Evolutionary conservation across 73 alveolate species (phyloP), one percentile per base, ranked within the genome.

Genomic region (Tetrahymena malaccensis): DNA sequence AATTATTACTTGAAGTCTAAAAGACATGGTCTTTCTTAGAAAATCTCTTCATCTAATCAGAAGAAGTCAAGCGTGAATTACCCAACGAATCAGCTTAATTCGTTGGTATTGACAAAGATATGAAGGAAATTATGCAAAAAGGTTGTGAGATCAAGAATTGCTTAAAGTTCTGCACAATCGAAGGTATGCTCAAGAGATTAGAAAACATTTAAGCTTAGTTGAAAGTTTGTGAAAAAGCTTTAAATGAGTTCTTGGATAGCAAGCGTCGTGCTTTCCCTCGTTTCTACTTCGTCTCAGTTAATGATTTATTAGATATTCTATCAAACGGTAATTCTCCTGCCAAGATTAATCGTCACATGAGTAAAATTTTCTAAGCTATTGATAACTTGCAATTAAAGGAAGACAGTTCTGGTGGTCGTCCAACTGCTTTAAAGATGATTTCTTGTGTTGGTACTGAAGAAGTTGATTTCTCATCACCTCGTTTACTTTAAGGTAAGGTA

Each of bases 261-360:
- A 99, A 99, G 98, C 98, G 99, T 98, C 99, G 99, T 94, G 99
- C 99, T 94, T 99, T 99, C 99, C 99, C 99, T 84, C 97, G 99
- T 96, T 99, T 99, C 99, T 99, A 99, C 96, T 99, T 99, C 99
- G 99, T 99, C 98, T 99, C 99, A 70, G 98, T 99, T 85, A 99
- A 99, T 94, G 99, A 99, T 94, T 96, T 99, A 96, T 98, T 99
- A 93, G 99, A 99, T 98, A 99, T 99, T 85, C 98, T 99, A 96
- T 99, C 99, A n/a, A 99, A 99, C 94, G 99, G 99, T 96, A 98
- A 99, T 98, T 98, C 96, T 95, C 99, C 99, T 37, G 96, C 96
- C 84, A 98, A 99, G 94, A 99, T 99, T 89, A 99, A 98, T 98
- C 98, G 97, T 43, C 99, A 99, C 97, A 99, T 99, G 99, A 98